These are phyloP conservation scores for Gomphus sp. DNA, from an alignment of 1,284 basidiomycete species.

Conservation along the genomic window DNA sequence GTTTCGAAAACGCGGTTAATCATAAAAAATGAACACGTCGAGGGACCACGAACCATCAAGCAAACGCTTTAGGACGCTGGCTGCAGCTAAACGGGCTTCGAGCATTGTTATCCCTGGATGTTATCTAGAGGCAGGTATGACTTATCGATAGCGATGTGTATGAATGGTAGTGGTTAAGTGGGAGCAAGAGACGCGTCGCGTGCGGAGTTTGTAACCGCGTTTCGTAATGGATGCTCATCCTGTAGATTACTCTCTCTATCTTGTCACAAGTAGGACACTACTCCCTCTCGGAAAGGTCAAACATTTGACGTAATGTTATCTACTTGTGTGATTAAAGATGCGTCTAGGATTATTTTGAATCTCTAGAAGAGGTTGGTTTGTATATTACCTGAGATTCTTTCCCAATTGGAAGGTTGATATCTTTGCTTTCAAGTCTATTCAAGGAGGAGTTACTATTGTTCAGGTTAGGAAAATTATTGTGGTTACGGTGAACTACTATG, in stretches of 20 bases:
- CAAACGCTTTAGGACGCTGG: conserved; percentile 77
- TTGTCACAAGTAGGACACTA: conserved; percentile 79
- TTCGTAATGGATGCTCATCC: not conserved
- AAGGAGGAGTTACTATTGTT: conserved; percentile 68
- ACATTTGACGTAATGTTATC: not conserved
- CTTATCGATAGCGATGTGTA: not conserved
- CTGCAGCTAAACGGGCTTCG: conserved; percentile 82
- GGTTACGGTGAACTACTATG: conserved; percentile 1
- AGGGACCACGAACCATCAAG: conserved; percentile 60
- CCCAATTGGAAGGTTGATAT: conserved; percentile 3
- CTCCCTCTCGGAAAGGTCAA: conserved; percentile 67
- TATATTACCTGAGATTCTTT: not conserved
- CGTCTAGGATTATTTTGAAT: conserved; percentile 62
- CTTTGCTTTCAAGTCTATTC: conserved; percentile 44
- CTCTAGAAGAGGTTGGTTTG: conserved; percentile 61
- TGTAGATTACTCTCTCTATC: conserved; percentile 74
- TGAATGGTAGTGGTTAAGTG: not conserved
- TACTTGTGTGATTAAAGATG: not conserved
- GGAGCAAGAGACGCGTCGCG: conserved; percentile 5
- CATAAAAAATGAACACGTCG: not conserved
- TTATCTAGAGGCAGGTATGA: not conserved
- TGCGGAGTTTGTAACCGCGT: conserved; percentile 10
- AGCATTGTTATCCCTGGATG: conserved; percentile 49
- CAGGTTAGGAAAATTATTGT: conserved; percentile 57
- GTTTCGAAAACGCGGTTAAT: conserved; percentile 5